These are phyloP conservation scores for Marchantia paleacea DNA, from an alignment of 225 moss, liverwort and hornwort species.

Conservation along the genomic window DNA sequence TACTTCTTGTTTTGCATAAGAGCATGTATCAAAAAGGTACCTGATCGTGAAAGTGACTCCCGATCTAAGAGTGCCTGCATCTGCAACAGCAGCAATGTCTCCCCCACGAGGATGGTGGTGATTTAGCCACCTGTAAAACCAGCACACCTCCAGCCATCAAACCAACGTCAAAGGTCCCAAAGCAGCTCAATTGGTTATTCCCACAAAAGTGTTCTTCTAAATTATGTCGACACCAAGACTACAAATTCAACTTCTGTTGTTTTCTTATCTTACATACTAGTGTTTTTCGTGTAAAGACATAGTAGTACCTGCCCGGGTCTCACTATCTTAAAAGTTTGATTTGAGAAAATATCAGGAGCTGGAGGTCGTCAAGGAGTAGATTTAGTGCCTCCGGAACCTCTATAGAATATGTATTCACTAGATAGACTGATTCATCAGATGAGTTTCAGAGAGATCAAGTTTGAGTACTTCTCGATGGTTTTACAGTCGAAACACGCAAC, in stretches of 20 bases:
- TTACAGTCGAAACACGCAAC: not conserved
- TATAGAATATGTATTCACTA: no score
- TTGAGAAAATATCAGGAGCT: no score
- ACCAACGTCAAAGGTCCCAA: not conserved
- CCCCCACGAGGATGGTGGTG: conserved; percentile 49
- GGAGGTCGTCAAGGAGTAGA: no score
- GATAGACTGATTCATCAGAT: not conserved
- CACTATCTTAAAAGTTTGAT: no score
- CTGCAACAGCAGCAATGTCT: conserved; percentile 41
- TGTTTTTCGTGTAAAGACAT: no score
- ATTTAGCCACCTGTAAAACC: conserved; percentile 38
- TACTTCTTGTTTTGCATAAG: not conserved
- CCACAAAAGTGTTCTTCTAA: no score
- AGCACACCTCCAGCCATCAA: not conserved
- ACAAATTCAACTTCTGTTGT: no score
- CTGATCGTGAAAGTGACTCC: conserved; percentile 47
- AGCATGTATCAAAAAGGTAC: conserved; percentile 15
- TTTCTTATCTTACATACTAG: no score
- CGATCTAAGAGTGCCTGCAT: conserved; percentile 45
- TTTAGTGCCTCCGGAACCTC: no score
- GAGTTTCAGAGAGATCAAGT: not conserved
- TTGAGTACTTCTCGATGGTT: not conserved
- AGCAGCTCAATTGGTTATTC: no score
- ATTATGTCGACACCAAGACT: no score
- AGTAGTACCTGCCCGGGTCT: no score